Conservation (phyloP, 768 basidiomycete species). For the Lactarius vividus region DNA sequence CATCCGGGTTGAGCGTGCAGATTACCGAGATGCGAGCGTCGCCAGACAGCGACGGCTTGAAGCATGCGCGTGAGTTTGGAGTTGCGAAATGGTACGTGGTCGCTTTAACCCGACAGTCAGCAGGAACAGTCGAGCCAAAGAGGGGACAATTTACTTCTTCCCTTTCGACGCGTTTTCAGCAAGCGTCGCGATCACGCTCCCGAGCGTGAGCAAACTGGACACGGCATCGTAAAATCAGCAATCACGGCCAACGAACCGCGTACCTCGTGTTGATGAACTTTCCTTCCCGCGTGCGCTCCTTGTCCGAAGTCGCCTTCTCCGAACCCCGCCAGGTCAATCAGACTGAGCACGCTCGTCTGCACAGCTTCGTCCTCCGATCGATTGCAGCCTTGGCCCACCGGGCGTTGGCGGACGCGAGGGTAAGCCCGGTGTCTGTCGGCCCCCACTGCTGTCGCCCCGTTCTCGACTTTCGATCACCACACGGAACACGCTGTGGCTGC, state of each 20-base stretch:
- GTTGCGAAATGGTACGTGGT: conserved; percentile 94
- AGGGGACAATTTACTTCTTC: conserved; percentile 48
- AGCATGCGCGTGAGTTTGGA: conserved; percentile 93
- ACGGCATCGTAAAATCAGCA: conserved; percentile 8
- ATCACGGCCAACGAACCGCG: conserved; percentile 8
- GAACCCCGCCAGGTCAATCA: conserved; percentile 98
- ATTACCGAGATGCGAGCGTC: conserved; percentile 96
- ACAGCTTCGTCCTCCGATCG: conserved; percentile 77
- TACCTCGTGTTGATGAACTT: conserved; percentile 94
- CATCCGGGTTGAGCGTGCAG: conserved; percentile 91
- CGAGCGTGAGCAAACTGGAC: conserved; percentile 81
- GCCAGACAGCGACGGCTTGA: conserved; percentile 91
- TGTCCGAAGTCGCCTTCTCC: conserved; percentile 93
- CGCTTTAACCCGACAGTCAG: conserved; percentile 41
- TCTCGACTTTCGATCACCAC: conserved; percentile 89
- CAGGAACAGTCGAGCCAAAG: conserved; percentile 2
- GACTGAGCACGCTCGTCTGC: conserved; percentile 73
- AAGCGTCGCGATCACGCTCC: conserved; percentile 87
- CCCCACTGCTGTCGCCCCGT: conserved; percentile 51
- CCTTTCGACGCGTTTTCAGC: conserved; percentile 82
- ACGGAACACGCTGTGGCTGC: conserved; percentile 92
- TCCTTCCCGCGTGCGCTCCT: conserved; percentile 93
- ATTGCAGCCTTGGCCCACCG: conserved; percentile 65
- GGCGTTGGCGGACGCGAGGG: conserved; percentile 45
- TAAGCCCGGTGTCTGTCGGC: conserved; percentile 52